Conservation (phyloP, 169 alveolate species). For the Plasmodium vinckei region DNA sequence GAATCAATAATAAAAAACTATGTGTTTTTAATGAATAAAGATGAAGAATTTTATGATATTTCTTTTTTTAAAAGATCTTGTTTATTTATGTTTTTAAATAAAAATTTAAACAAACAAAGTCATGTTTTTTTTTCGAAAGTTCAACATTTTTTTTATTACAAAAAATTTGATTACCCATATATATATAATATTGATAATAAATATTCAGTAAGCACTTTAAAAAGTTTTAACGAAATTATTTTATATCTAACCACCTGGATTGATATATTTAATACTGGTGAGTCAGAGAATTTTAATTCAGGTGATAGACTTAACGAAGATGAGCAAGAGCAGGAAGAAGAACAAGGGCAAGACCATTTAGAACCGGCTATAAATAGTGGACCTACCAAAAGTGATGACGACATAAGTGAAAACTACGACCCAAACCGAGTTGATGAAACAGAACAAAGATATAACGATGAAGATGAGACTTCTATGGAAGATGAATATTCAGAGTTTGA, state of each 20-base stretch:
- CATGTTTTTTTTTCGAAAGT: conserved; percentile 42
- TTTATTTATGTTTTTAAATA: conserved; percentile 67
- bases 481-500: too few species aligned
- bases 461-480: too few species aligned
- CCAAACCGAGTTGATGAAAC: background rate
- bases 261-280: conserved; percentile 65
- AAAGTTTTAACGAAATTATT: conserved; percentile 45
- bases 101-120: conserved; percentile 39
- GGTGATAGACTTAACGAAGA: background rate
- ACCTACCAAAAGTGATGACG: conserved; percentile 7
- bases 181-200: conserved; percentile 59
- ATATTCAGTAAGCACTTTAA: conserved; percentile 27
- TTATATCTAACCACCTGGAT: conserved; percentile 60
- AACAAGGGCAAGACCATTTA: background rate
- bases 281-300: conserved; percentile 5
- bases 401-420: conserved; percentile 15
- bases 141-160: conserved; percentile 63
- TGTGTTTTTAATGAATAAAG: conserved; percentile 53
- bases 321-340: background rate
- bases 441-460: background rate
- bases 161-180: conserved; percentile 52
- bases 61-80: conserved; percentile 56
- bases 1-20: conserved; percentile 40
- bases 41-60: conserved; percentile 36
- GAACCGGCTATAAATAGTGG: conserved; percentile 27